These are phyloP conservation scores for Dactylellina haptotyla DNA, from an alignment of 2,329 filamentous ascomycete genomes.

Conservation along the genomic window DNA sequence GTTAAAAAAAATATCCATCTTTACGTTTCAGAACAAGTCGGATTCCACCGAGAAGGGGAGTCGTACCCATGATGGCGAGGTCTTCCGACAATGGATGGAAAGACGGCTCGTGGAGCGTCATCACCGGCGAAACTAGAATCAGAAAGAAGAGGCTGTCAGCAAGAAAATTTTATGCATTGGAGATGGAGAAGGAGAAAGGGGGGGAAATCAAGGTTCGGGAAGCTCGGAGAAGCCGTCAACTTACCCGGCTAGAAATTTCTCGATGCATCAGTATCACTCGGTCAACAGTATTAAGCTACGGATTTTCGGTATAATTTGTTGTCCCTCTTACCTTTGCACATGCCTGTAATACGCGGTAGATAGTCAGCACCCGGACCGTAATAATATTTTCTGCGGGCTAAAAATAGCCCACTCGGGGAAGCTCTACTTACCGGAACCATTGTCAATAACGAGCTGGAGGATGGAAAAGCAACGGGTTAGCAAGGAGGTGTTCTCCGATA, in stretches of 20 bases:
- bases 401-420: conserved; percentile 58
- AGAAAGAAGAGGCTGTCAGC: conserved; percentile 32
- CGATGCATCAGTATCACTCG: conserved; percentile 44
- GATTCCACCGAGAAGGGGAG: conserved; percentile 53
- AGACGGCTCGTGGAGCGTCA: conserved; percentile 99
- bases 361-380: conserved; percentile 47
- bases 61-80: conserved; percentile 99
- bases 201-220: neutral
- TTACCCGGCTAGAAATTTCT: conserved; percentile 49
- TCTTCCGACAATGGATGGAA: conserved; percentile 99
- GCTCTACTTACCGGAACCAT: conserved; percentile 84
- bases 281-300: conserved; percentile 44
- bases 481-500: conserved; percentile 51
- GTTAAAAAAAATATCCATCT: conserved; percentile 55
- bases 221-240: conserved; percentile 13
- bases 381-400: conserved; percentile 15
- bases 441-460: conserved; percentile 92
- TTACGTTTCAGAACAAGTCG: neutral
- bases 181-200: neutral
- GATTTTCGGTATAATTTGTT: neutral
- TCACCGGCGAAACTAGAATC: conserved; percentile 97
- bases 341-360: conserved; percentile 82
- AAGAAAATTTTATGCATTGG: conserved; percentile 15
- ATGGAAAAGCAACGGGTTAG: conserved; percentile 51
- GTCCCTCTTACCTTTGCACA: conserved; percentile 88